These are phyloP conservation scores for Moniliella sp. DNA, from an alignment of 1,284 basidiomycete species.

Conservation along the genomic window DNA sequence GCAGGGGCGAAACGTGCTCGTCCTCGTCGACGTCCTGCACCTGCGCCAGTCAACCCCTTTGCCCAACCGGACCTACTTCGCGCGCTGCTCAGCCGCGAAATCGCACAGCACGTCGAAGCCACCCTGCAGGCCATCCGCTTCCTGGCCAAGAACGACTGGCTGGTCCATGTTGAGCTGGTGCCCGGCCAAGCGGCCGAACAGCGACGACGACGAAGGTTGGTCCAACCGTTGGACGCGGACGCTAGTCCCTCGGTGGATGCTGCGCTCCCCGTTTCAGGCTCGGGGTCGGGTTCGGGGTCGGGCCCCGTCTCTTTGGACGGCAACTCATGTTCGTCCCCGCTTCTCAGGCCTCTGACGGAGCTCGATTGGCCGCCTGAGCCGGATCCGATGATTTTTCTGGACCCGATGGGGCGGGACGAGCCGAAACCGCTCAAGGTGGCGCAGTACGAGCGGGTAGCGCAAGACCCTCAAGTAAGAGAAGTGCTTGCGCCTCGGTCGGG, in stretches of 20 bases:
- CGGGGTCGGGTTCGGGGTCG: neutral
- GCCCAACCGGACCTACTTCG: constrained; percentile 23
- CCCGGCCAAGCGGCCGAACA: constrained; percentile 55
- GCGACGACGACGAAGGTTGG: constrained; percentile 12
- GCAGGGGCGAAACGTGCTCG: neutral
- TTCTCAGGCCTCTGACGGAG: constrained; percentile 11
- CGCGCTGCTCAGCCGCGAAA: constrained; percentile 60
- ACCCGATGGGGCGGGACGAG: constrained; percentile 25
- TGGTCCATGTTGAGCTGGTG: constrained; percentile 56
- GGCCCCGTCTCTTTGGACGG: too few species aligned
- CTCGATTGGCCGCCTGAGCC: constrained; percentile 26
- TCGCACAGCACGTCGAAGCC: constrained; percentile 70
- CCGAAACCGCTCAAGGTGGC: constrained; percentile 20
- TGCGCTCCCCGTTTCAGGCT: neutral
- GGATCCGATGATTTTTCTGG: constrained; percentile 26
- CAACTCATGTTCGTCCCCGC: neutral
- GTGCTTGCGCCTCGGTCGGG: constrained; percentile 10
- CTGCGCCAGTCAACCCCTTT: constrained; percentile 23
- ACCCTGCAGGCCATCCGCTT: constrained; percentile 80
- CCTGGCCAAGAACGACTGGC: constrained; percentile 71
- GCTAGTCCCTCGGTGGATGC: neutral
- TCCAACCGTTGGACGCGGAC: constrained; percentile 5
- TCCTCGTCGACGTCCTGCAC: constrained; percentile 7
- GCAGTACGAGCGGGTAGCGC: constrained; percentile 18
- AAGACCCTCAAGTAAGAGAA: constrained; percentile 13